Evolutionary conservation across 352 stramenopile genomes (phyloP), one percentile per base, ranked within the genome.

Genomic region (Phytophthora foliorum): DNA sequence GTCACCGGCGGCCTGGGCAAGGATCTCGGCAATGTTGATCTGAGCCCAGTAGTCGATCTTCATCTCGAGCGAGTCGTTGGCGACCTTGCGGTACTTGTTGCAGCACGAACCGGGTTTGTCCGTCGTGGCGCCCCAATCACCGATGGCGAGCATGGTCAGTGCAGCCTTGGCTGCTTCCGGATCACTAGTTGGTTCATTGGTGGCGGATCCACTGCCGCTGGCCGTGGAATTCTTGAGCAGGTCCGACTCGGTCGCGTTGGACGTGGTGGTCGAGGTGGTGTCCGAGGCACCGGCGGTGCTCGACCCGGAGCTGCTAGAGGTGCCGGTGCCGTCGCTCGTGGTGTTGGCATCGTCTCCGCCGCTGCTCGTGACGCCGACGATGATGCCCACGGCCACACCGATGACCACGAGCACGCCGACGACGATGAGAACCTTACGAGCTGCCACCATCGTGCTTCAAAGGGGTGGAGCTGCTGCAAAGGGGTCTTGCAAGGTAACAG

Each of bases 11-110:
- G 83, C 89, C 63, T 93, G 71, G 19, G 80, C 72, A 5, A 96
- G 56, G 66, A 96, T 90, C 67, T 93, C 86, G 14, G 84, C 88
- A 41, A 96, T 80, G 69, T 92, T 93, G 52, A 94, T 90, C 73
- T 96, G 86, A 4, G 88, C 80, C 80, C 85, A 93, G 75, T 93
- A 96, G 69, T 96, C 88, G 41, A 89, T 94, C 69, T 96, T 96
- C 77, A 89, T 89, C 59, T 92, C 86, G 29, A 96, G 72, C 68
- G 88, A 92, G 65, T 93, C 87, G 58, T 82, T 78, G 16, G 81
- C 80, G 11, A 86, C 88, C 75, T 92, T 93, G 38, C 85, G 85
- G 75, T 96, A 96, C 75, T 95, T 93, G 80, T 93, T 94, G 67
- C 89, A 96, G 78, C 89, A 96, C 62, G 87, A 93, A 27, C 89